Percentiles rank a stretch among this genome's conserved stretches.
Conservation (phyloP, 768 basidiomycete species). For the Russula virescens region DNA sequence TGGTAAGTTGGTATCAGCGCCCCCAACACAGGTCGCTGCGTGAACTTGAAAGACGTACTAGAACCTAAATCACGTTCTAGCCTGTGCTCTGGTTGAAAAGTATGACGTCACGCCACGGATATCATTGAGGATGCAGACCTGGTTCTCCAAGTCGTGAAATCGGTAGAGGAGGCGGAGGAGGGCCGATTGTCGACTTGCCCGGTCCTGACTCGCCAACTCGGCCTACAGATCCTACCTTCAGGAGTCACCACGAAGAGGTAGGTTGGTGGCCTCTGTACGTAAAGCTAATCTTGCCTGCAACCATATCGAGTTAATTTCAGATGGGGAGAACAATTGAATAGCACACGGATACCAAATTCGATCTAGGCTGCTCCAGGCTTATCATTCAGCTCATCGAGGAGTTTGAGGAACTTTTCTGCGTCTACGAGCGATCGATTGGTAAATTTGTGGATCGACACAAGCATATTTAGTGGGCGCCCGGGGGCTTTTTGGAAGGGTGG, state of each 20-base stretch:
- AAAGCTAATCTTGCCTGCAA: slow-evolving; percentile 74
- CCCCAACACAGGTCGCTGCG: not conserved
- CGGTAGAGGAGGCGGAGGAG: slow-evolving; percentile 82
- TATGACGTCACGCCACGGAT: slow-evolving; percentile 79
- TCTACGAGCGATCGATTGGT: slow-evolving; percentile 74
- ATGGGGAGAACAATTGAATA: not conserved
- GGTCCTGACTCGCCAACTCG: slow-evolving; percentile 81
- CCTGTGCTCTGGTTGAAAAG: slow-evolving; percentile 65
- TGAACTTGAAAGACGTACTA: slow-evolving; percentile 41
- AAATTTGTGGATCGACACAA: slow-evolving; percentile 74
- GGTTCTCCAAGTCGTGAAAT: slow-evolving; percentile 86
- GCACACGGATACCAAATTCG: slow-evolving; percentile 74
- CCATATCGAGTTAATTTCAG: slow-evolving; percentile 6
- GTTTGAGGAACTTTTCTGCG: slow-evolving; percentile 75
- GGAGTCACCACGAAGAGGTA: slow-evolving; percentile 69
- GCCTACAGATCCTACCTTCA: slow-evolving; percentile 88
- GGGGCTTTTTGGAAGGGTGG: too few species aligned
- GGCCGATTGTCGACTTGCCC: slow-evolving; percentile 83
- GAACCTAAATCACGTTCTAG: slow-evolving; percentile 76
- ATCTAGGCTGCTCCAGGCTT: slow-evolving; percentile 72
- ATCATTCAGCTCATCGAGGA: slow-evolving; percentile 79
- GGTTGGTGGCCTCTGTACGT: slow-evolving; percentile 70
- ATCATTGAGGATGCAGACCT: slow-evolving; percentile 75
- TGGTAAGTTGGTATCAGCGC: not conserved
- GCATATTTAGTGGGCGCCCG: slow-evolving; percentile 69